Conservation (phyloP, 2,329 filamentous ascomycete species). For the Fusarium miscanthi region DNA sequence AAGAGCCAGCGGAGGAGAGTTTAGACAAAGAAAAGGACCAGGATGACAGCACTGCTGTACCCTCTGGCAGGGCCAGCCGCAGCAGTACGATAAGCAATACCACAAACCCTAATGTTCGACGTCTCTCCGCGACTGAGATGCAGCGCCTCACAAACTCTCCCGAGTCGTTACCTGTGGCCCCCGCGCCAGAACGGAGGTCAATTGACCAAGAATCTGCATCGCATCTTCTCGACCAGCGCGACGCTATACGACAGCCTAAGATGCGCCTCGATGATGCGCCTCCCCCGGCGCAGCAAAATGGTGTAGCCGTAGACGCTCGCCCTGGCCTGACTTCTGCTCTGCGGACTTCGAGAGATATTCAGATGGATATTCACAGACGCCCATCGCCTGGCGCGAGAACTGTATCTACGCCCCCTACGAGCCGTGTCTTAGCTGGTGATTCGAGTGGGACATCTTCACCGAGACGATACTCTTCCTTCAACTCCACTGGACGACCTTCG, state of each 20-base stretch:
- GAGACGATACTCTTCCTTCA: constrained; percentile 64
- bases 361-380: constrained; percentile 45
- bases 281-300: constrained; percentile 40
- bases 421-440: constrained; percentile 51
- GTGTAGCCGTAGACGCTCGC: constrained; percentile 41
- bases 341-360: constrained; percentile 20
- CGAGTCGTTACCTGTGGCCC: constrained; percentile 67
- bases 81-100: constrained; percentile 48
- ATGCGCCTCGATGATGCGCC: constrained; percentile 43
- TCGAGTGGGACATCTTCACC: constrained; percentile 49
- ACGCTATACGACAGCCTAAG: constrained; percentile 47
- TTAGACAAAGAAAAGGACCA: constrained; percentile 15
- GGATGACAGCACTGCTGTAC: constrained; percentile 14
- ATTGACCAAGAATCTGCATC: constrained; percentile 54
- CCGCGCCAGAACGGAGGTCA: constrained; percentile 52
- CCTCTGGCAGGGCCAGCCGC: constrained; percentile 41
- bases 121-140: constrained; percentile 69
- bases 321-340: constrained; percentile 18
- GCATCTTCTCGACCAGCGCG: constrained; percentile 44
- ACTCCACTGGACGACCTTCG: constrained; percentile 56
- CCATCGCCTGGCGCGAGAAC: constrained; percentile 55
- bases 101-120: constrained; percentile 57
- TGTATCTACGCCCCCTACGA: constrained; percentile 64
- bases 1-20: neutral
- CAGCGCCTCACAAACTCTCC: constrained; percentile 67